Conservation (phyloP, 2,329 filamentous ascomycete genomes). For the Talaromyces atroroseus region DNA sequence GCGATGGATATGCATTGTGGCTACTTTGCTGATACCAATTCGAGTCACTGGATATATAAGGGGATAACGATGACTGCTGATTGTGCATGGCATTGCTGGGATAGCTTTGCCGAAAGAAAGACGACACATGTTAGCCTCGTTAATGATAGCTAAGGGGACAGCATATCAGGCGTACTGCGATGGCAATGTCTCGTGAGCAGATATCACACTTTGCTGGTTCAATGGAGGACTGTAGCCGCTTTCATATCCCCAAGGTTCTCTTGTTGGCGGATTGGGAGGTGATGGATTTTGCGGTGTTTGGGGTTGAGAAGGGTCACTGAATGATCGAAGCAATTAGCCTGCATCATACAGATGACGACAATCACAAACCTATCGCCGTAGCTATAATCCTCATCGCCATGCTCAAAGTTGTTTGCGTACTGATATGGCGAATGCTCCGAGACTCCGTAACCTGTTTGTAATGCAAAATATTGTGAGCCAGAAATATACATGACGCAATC, state of each 20-base stretch:
- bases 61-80: neutral
- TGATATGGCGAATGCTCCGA: neutral
- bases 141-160: neutral
- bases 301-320: neutral
- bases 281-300: neutral
- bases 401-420: neutral
- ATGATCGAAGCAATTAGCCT: neutral
- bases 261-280: neutral
- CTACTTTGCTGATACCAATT: neutral
- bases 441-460: neutral
- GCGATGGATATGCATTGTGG: neutral
- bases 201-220: neutral
- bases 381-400: neutral
- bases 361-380: neutral
- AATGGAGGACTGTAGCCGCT: neutral
- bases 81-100: neutral
- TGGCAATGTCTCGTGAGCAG: neutral
- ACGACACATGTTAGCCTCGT: neutral
- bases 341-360: neutral
- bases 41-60: neutral
- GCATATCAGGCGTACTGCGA: neutral
- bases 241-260: neutral
- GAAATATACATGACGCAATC: neutral
- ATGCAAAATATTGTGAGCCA: neutral
- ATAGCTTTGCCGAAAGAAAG: neutral